phyloP scores from a whole-genome alignment of 495 filamentous ascomycete species.

The Schizothecium vesticola region DNA sequence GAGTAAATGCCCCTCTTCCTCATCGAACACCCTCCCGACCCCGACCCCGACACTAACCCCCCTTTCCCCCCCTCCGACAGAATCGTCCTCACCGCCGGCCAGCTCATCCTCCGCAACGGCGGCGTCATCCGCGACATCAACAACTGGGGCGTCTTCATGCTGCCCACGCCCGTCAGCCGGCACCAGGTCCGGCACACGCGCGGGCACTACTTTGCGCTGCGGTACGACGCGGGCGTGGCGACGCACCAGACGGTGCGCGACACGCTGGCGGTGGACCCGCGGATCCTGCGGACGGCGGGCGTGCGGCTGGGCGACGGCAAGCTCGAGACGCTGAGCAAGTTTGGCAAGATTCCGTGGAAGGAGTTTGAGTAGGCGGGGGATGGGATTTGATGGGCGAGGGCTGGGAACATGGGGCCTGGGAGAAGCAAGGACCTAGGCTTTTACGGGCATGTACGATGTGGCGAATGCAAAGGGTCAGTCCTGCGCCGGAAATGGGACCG shows the following conservation, averaged over 20 bases:
- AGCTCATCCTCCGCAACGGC: conserved; percentile 72
- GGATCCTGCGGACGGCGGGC: conserved; percentile 79
- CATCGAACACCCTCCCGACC: not conserved
- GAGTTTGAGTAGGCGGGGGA: conserved; percentile 20
- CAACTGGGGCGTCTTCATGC: conserved; percentile 88
- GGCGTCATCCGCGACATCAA: conserved; percentile 88
- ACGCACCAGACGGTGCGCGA: conserved; percentile 68
- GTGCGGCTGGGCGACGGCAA: conserved; percentile 79
- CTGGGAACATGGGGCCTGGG: not conserved
- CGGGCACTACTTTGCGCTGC: conserved; percentile 97
- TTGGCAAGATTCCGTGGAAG: conserved; percentile 43
- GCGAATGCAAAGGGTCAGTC: no score
- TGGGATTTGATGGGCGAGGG: not conserved
- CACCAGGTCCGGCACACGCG: conserved; percentile 73
- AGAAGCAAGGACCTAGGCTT: not conserved
- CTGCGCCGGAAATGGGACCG: not conserved
- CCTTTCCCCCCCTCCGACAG: conserved; percentile 44
- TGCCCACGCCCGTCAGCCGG: conserved; percentile 67
- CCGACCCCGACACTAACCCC: not conserved
- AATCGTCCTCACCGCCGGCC: conserved; percentile 82
- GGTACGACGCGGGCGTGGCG: conserved; percentile 70
- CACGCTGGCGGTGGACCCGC: conserved; percentile 78
- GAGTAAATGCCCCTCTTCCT: conserved; percentile 62
- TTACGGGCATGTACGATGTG: not conserved
- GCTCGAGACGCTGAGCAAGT: conserved; percentile 62